phyloP scores from a whole-genome alignment of 2,329 filamentous ascomycete species.

The Basipetospora sp. region DNA sequence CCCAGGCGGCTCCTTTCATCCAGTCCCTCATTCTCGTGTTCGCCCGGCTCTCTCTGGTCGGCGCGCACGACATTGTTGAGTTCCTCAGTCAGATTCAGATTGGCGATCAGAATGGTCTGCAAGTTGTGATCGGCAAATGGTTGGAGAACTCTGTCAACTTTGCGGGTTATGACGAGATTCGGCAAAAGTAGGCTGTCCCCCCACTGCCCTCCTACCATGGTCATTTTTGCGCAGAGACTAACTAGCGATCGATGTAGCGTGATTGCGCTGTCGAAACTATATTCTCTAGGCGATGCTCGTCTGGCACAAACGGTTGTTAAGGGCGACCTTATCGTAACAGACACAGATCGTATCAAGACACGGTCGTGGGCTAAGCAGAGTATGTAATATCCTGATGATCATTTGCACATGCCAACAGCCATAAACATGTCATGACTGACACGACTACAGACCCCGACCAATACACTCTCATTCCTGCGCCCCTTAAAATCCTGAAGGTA shows the following conservation, averaged over 20 bases:
- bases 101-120: conserved; percentile 63
- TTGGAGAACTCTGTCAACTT: conserved; percentile 93
- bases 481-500: conserved; percentile 91
- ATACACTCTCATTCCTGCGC: conserved; percentile 73
- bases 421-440: conserved; percentile 8
- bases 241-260: conserved; percentile 38
- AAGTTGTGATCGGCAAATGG: conserved; percentile 87
- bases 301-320: conserved; percentile 70
- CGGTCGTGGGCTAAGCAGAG: conserved; percentile 75
- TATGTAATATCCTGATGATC: conserved; percentile 23
- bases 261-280: conserved; percentile 83
- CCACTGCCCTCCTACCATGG: background rate
- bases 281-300: conserved; percentile 69
- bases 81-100: conserved; percentile 80
- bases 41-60: conserved; percentile 71
- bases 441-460: conserved; percentile 57
- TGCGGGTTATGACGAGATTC: conserved; percentile 93
- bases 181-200: conserved; percentile 62
- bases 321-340: conserved; percentile 73
- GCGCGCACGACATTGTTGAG: conserved; percentile 76
- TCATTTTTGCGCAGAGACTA: conserved; percentile 18
- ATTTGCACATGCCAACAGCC: conserved; percentile 6
- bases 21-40: conserved; percentile 94
- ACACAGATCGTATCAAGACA: conserved; percentile 78
- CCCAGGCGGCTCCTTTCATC: conserved; percentile 76